phyloP scores from a whole-genome alignment of 1,139 yeast species.

The Debaryomyces fabryi region DNA sequence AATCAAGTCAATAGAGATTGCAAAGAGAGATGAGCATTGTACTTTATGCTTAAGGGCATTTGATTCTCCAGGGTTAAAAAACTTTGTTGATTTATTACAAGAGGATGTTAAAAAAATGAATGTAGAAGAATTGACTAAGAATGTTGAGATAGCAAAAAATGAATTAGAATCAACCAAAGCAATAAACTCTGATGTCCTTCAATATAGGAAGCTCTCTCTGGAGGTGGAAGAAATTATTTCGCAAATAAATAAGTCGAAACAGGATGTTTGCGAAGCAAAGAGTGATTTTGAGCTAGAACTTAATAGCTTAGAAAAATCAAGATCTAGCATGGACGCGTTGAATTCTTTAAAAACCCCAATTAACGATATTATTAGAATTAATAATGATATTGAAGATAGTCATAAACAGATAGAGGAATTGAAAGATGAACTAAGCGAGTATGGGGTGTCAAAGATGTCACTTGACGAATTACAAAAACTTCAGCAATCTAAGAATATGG shows the following conservation, averaged over 20 bases:
- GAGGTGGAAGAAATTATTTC: slow-evolving; percentile 12
- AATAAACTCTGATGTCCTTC: slow-evolving; percentile 31
- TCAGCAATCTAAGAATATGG: slow-evolving; percentile 45
- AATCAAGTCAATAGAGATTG: slow-evolving; percentile 61
- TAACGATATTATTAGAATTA: slow-evolving; percentile 38
- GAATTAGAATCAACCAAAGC: slow-evolving; percentile 31
- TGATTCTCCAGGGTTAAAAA: slow-evolving; percentile 39
- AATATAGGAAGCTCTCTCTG: slow-evolving; percentile 26
- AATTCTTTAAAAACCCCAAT: slow-evolving; percentile 31
- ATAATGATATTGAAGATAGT: slow-evolving; percentile 36
- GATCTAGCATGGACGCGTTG: slow-evolving; percentile 15
- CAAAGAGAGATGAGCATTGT: slow-evolving; percentile 58
- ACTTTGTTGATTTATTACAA: slow-evolving; percentile 36
- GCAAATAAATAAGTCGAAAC: slow-evolving; percentile 8
- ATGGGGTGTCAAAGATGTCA: slow-evolving; percentile 31
- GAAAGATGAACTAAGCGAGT: slow-evolving; percentile 41
- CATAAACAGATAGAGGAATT: slow-evolving; percentile 38
- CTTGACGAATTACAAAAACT: slow-evolving; percentile 55
- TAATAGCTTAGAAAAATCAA: slow-evolving; percentile 13
- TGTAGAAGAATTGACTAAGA: slow-evolving; percentile 38
- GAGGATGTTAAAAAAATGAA: slow-evolving; percentile 40
- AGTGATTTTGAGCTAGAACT: slow-evolving; percentile 11
- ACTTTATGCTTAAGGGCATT: slow-evolving; percentile 67
- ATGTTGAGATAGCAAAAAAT: slow-evolving; percentile 34
- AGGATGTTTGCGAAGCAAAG: slow-evolving; percentile 6